Evolutionary conservation across 2,329 filamentous ascomycete genomes (phyloP), one percentile per base, ranked within the genome.

Genomic region (Cladobotryum mycophilum): DNA sequence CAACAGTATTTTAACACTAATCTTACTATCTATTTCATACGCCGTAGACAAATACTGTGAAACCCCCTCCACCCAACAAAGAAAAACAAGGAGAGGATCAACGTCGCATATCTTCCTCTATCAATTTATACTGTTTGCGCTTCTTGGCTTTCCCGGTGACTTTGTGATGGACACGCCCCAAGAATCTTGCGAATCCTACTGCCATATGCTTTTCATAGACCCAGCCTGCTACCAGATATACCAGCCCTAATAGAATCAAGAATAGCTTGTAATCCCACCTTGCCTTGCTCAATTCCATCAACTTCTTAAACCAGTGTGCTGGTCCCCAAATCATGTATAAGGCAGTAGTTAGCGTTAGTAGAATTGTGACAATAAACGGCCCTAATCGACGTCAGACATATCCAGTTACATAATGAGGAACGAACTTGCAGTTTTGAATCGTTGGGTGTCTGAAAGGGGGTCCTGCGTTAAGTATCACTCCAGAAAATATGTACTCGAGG

Each of bases 401-500:
- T 2, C 34, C 4, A 3, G 15, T 13, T 7, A 22, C 17, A 18
- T 20, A 34, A n/a, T 20, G 17, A 20, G 11, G 34, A 13, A 22
- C 5, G 30, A 7, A 73, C 85, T 70, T 67, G 90, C 88, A 81
- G 64, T 99, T 99, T 53, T 86, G 79, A 15, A 74, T 74, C 73
- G 90, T 89, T 14, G 81, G 80, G 60, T 93, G 87, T 48, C 93
- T 79, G 71, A 96, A 99, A 1, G 93, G 93, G 34, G 81, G 84
- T 1, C 93, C 95, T n/a, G 93, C 89, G 60, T 87, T 95, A 30
- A 99, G 76, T 1, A 97, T 86, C 37, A 97, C 78, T 4, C 89
- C 93, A 0, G 89, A 88, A 18, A 96, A 76, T 36, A 95, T 95
- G 67, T 99, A 99, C 66, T 97, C 91, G 62, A 91, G 97, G 66